Conservation (phyloP, 2,329 filamentous ascomycete genomes). For the Trichoderma endophyticum region DNA sequence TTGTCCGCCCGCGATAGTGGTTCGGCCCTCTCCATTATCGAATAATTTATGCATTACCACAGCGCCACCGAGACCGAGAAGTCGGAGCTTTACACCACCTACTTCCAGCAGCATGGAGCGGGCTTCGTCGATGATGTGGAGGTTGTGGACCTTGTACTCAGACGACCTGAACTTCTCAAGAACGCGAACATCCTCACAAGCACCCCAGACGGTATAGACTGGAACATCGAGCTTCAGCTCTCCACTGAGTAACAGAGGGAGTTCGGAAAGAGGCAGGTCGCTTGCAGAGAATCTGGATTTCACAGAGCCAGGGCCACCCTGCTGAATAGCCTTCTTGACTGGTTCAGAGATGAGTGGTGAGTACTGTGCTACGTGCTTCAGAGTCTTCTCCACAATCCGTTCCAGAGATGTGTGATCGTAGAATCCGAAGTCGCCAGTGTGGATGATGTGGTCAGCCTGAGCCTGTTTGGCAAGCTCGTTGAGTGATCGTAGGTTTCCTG, state of each 20-base stretch:
- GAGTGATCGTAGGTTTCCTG: conserved; percentile 90
- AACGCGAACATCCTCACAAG: conserved; percentile 96
- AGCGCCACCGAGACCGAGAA: conserved; percentile 89
- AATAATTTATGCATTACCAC: conserved; percentile 99
- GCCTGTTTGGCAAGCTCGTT: conserved; percentile 96
- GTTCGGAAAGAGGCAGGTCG: conserved; percentile 87
- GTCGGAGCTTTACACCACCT: conserved; percentile 90
- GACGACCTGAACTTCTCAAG: conserved; percentile 95
- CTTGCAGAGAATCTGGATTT: conserved; percentile 79
- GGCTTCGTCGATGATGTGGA: conserved; percentile 98
- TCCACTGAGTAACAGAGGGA: conserved; percentile 83
- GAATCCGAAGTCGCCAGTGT: conserved; percentile 98
- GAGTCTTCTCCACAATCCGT: conserved; percentile 95
- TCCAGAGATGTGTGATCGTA: conserved; percentile 96
- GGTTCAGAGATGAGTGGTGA: conserved; percentile 86
- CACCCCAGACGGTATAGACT: conserved; percentile 98
- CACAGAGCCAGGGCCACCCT: conserved; percentile 69
- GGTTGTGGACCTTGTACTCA: conserved; percentile 95
- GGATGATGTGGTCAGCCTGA: conserved; percentile 94
- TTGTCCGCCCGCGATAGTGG: conserved; percentile 95
- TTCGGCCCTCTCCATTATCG: conserved; percentile 95
- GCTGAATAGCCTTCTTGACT: conserved; percentile 64
- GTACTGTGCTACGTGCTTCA: conserved; percentile 98
- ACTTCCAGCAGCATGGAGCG: conserved; percentile 93
- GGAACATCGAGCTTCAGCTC: conserved; percentile 90